Conservation (phyloP, 768 basidiomycete species). For the Nidula microcarpa region DNA sequence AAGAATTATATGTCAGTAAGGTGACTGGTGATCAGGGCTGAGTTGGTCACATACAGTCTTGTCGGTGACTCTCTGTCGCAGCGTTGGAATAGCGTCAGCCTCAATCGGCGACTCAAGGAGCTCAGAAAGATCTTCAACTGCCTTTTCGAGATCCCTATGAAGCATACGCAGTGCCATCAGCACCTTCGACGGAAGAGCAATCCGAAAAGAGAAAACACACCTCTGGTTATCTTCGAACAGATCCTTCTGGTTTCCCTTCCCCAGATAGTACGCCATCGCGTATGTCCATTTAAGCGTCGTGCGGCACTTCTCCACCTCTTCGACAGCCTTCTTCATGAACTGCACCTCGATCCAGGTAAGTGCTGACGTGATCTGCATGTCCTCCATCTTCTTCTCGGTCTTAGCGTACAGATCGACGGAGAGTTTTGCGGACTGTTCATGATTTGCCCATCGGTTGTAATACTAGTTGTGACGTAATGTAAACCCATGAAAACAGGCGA, state of each 20-base stretch:
- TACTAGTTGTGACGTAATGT: slow-evolving; percentile 50
- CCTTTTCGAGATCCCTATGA: slow-evolving; percentile 82
- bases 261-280: slow-evolving; percentile 97
- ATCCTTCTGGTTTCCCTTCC: slow-evolving; percentile 87
- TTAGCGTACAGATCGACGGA: slow-evolving; percentile 88
- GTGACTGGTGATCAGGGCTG: too few species aligned
- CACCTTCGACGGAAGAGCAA: neutral
- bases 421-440: slow-evolving; percentile 98
- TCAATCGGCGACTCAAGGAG: slow-evolving; percentile 91
- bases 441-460: slow-evolving; percentile 99
- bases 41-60: slow-evolving; percentile 63
- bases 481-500: neutral
- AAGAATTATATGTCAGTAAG: neutral
- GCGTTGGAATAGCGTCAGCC: slow-evolving; percentile 70
- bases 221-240: slow-evolving; percentile 97
- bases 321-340: slow-evolving; percentile 98
- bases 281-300: slow-evolving; percentile 99
- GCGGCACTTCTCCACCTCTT: slow-evolving; percentile 84
- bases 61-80: slow-evolving; percentile 93
- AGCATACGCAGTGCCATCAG: neutral
- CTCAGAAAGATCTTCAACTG: slow-evolving; percentile 94
- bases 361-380: slow-evolving; percentile 91
- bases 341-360: slow-evolving; percentile 99
- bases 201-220: slow-evolving; percentile 30
- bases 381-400: slow-evolving; percentile 99